Conservation (phyloP, 2,329 filamentous ascomycete species). For the Colletotrichum limetticola region DNA sequence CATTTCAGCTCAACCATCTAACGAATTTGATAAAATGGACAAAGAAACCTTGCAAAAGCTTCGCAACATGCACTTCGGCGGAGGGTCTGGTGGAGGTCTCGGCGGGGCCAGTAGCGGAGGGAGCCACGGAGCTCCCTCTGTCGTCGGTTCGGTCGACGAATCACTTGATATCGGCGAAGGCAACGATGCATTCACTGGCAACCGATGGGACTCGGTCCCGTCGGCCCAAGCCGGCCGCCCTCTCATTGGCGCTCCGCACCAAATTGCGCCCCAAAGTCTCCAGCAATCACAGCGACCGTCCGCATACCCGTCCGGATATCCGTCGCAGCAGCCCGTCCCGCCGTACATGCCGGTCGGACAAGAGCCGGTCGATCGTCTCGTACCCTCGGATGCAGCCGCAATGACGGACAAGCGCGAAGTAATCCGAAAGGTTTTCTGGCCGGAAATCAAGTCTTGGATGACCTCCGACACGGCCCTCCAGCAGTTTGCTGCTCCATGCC, state of each 20-base stretch:
- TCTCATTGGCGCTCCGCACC: neutral
- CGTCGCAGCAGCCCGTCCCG: neutral
- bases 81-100: neutral
- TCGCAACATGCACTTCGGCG: neutral
- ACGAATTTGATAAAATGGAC: neutral
- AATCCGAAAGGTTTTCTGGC: slow-evolving; percentile 22
- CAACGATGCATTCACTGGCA: neutral
- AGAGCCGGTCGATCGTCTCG: neutral
- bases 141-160: neutral
- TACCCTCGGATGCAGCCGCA: neutral
- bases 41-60: neutral
- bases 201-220: neutral
- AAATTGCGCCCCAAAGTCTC: neutral
- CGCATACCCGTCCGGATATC: neutral
- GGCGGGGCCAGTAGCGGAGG: neutral
- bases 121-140: neutral
- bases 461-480: neutral
- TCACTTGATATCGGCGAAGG: neutral
- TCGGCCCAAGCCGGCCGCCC: too few species aligned
- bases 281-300: neutral
- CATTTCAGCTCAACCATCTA: neutral
- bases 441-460: slow-evolving; percentile 6
- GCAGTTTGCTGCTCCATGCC: slow-evolving; percentile 18
- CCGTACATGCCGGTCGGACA: neutral
- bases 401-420: neutral